Conservation (phyloP, 2,329 filamentous ascomycete species). For the Ophiosphaerella herpotricha region DNA sequence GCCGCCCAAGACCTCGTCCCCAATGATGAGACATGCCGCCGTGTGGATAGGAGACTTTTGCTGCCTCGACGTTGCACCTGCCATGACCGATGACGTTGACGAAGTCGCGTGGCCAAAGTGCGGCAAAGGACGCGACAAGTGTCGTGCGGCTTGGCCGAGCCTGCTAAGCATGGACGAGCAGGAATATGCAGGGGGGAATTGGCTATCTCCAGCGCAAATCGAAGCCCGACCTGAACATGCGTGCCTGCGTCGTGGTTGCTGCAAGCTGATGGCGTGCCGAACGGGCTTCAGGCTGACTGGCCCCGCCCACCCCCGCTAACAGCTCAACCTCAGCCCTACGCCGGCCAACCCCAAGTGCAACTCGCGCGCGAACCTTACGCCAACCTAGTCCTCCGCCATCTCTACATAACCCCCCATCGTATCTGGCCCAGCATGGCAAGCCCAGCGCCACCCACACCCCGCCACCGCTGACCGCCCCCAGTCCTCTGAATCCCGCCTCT, state of each 20-base stretch:
- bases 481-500: conserved; percentile 83
- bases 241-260: neutral
- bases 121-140: conserved; percentile 68
- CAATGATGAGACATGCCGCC: conserved; percentile 90
- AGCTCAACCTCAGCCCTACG: conserved; percentile 26
- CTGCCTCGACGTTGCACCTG: conserved; percentile 52
- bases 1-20: conserved; percentile 93
- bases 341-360: neutral
- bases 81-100: conserved; percentile 51
- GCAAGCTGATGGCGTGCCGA: no score
- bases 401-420: no score
- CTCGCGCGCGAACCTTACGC: conserved; percentile 3
- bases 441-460: neutral
- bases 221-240: no score
- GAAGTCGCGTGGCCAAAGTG: conserved; percentile 57
- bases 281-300: neutral
- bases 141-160: conserved; percentile 72
- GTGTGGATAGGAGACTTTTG: conserved; percentile 77
- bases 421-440: conserved; percentile 21
- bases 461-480: conserved; percentile 14
- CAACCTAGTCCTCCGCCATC: no score
- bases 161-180: conserved; percentile 70
- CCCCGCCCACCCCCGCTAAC: conserved; percentile 3
- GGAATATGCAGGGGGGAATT: neutral
- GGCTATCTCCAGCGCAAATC: neutral